phyloP scores from a whole-genome alignment of 345 rosid genomes.

The Syzygium grande region DNA sequence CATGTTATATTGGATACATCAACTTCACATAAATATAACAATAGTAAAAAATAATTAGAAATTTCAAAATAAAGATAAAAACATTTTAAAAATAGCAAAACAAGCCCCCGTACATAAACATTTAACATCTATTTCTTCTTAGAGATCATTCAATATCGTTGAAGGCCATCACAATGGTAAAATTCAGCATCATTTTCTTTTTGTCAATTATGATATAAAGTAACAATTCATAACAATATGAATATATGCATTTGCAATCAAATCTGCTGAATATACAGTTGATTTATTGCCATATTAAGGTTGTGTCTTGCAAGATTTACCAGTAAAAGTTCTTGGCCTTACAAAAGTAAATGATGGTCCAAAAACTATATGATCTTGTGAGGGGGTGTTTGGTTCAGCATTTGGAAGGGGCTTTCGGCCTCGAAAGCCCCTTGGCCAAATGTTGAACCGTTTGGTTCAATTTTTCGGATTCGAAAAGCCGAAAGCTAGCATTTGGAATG shows the following conservation, averaged over 20 bases:
- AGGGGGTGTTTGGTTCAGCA: no score
- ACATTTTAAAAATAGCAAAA: background rate
- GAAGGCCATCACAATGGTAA: background rate
- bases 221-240: background rate
- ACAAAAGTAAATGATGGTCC: background rate
- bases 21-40: background rate
- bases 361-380: background rate
- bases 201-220: background rate
- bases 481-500: no score
- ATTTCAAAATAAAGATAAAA: no score
- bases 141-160: background rate
- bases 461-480: no score
- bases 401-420: no score
- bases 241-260: no score
- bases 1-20: background rate
- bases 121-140: background rate
- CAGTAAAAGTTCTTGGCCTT: background rate
- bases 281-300: background rate
- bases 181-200: background rate
- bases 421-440: no score
- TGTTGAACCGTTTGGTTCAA: no score
- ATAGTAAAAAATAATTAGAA: no score
- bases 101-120: background rate
- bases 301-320: background rate
- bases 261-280: background rate